Evolutionary conservation across 2,329 filamentous ascomycete species (phyloP).

Genomic region (Epichloe coenophiala): DNA sequence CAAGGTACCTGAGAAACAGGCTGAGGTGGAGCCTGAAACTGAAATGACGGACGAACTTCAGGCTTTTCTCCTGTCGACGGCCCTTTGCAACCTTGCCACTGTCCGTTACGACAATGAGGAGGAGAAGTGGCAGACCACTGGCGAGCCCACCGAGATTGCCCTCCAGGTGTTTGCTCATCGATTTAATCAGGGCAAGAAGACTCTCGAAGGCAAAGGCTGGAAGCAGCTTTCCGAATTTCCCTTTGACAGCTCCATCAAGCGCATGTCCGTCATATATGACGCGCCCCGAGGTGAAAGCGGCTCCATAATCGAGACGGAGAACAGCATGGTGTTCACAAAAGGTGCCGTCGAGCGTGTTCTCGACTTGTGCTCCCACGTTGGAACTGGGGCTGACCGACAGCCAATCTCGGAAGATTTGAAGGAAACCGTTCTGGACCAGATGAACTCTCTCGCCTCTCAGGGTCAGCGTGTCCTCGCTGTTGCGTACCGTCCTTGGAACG

Average conservation of each 20-base stretch:
- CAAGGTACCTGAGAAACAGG: conserved; percentile 10
- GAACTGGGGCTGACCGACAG: conserved; percentile 27
- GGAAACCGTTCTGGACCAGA: conserved; percentile 36
- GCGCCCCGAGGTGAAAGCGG: conserved; percentile 26
- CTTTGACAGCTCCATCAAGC: conserved; percentile 68
- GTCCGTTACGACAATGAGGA: conserved; percentile 41
- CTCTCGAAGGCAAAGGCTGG: conserved; percentile 40
- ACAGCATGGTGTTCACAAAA: conserved; percentile 44
- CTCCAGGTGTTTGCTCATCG: conserved; percentile 63
- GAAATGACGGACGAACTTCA: conserved; percentile 36
- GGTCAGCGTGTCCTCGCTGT: conserved; percentile 62
- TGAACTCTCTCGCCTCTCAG: conserved; percentile 47
- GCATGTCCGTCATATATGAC: conserved; percentile 65
- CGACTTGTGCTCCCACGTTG: conserved; percentile 38
- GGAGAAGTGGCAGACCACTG: conserved; percentile 50
- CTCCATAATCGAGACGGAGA: conserved; percentile 24
- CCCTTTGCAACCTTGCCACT: conserved; percentile 53
- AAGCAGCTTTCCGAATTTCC: conserved; percentile 56
- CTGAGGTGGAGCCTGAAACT: conserved; percentile 23
- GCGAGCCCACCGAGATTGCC: conserved; percentile 63
- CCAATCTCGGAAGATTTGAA: conserved; percentile 38
- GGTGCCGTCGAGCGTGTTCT: conserved; percentile 48
- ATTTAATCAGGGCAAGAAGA: conserved; percentile 45
- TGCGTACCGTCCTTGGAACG: conserved; percentile 47
- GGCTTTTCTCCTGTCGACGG: conserved; percentile 39